Evolutionary conservation across 805 yeast genomes (phyloP), one percentile per base, ranked within the genome.

Genomic region (Torulaspora quercuum): DNA sequence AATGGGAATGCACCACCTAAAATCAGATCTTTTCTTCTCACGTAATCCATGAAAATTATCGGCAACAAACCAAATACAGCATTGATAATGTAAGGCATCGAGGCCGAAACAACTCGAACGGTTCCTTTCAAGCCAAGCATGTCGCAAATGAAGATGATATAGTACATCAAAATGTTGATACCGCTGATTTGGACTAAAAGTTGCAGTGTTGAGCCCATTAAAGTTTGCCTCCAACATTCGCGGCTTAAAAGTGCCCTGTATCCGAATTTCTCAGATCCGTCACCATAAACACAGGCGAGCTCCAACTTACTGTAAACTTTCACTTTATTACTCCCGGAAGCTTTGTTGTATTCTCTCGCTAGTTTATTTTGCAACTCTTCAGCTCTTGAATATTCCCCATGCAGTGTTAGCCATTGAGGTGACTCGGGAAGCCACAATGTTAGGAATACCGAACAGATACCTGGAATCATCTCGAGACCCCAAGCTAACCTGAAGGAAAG

Each of bases 401-500:
- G 48, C 3, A 45, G 13, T 0, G 70, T 70, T 27, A 73, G 63
- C 80, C 80, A 76, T 44, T 75, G 68, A 2, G 82, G 82, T 3
- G 81, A 73, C 49, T 78, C 82, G 3, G 57, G 51, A 21, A 49
- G 23, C 44, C 44, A 49, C 9, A 39, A 12, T 3, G 46, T 37
- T 14, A 25, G 33, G 2, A 41, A 22, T 25, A 49, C 30, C 8
- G 45, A 25, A 5, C 42, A 15, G 6, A 41, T 19, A 7, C 71
- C 67, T 56, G 87, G 68, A 55, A 80, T 45, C 57, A 72, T 60
- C 64, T 73, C 69, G 63, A 83, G 28, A 52, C 76, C 66, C 83
- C 89, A 69, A 39, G 78, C 82, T 14, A 75, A 55, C 50, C 89
- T 70, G 72, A 80, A 80, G 33, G 82, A 69, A 30, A 65, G 57